Conservation (phyloP, 208 protist species). For the Naegleria lovaniensis region DNA sequence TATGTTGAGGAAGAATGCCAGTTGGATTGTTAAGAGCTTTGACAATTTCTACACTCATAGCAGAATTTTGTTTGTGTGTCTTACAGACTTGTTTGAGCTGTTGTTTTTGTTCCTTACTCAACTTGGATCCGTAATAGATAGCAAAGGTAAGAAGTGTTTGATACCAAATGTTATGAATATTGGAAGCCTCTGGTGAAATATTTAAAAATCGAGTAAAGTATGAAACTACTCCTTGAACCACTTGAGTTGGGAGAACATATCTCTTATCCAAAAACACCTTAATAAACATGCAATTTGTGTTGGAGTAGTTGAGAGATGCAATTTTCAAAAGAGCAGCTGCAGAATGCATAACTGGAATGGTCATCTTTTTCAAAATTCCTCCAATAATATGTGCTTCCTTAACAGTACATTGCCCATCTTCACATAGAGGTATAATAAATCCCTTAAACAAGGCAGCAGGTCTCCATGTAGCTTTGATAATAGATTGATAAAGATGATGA, state of each 20-base stretch:
- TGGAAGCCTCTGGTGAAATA: slow-evolving; percentile 62
- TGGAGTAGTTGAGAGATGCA: slow-evolving; percentile 77
- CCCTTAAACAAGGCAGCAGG: slow-evolving; percentile 98
- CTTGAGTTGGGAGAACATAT: slow-evolving; percentile 89
- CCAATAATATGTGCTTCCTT: slow-evolving; percentile 87
- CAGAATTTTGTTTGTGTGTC: slow-evolving; percentile 39
- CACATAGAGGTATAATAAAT: slow-evolving; percentile 91
- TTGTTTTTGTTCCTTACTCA: slow-evolving; percentile 43
- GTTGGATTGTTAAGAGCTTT: slow-evolving; percentile 35
- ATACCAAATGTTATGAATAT: slow-evolving; percentile 93
- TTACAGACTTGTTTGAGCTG: slow-evolving; percentile 34
- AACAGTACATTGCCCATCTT: slow-evolving; percentile 83
- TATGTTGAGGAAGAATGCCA: background rate
- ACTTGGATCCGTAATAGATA: slow-evolving; percentile 47
- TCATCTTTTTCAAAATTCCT: slow-evolving; percentile 78
- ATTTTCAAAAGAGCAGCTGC: slow-evolving; percentile 87
- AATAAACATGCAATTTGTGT: slow-evolving; percentile 83
- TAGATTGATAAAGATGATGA: slow-evolving; percentile 93
- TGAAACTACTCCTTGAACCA: slow-evolving; percentile 84
- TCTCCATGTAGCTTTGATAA: slow-evolving; percentile 96
- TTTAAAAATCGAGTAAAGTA: slow-evolving; percentile 85
- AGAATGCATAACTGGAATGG: slow-evolving; percentile 71
- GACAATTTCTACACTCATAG: slow-evolving; percentile 42
- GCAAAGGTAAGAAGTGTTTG: slow-evolving; percentile 89
- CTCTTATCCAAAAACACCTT: slow-evolving; percentile 94